These are phyloP conservation scores for Panaeolus papilionaceus DNA, from an alignment of 768 basidiomycete species.

Conservation along the genomic window DNA sequence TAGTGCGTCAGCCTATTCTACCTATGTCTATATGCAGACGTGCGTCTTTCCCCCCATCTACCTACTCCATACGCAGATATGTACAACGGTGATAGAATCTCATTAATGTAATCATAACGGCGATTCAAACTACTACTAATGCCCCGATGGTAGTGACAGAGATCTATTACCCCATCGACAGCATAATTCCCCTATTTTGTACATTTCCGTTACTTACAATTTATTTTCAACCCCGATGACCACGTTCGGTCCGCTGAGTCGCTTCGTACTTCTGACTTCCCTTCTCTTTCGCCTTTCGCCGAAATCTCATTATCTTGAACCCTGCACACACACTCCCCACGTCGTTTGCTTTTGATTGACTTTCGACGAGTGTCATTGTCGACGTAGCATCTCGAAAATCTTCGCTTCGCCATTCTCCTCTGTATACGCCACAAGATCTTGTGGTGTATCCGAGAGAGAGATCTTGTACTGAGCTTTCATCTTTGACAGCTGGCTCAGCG, in stretches of 20 bases:
- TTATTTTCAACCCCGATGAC: constrained; percentile 9
- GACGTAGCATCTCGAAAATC: constrained; percentile 5
- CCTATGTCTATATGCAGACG: background rate
- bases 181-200: background rate
- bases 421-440: constrained; percentile 9
- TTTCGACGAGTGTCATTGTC: constrained; percentile 4
- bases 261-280: constrained; percentile 7
- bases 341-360: background rate
- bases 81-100: constrained; percentile 7
- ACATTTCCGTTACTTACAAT: background rate
- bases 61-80: background rate
- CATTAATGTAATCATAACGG: constrained; percentile 1
- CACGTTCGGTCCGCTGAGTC: constrained; percentile 1
- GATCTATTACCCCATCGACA: constrained; percentile 10
- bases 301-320: constrained; percentile 5
- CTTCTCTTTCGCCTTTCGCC: background rate
- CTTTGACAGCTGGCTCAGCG: constrained; percentile 4
- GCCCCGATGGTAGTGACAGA: constrained; percentile 3
- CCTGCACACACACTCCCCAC: background rate
- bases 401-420: constrained; percentile 1
- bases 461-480: background rate
- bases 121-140: constrained; percentile 1
- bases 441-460: background rate
- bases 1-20: background rate
- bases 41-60: background rate